phyloP scores from a whole-genome alignment of 164 flowering plant genomes.

The Kingdonia uniflora region DNA sequence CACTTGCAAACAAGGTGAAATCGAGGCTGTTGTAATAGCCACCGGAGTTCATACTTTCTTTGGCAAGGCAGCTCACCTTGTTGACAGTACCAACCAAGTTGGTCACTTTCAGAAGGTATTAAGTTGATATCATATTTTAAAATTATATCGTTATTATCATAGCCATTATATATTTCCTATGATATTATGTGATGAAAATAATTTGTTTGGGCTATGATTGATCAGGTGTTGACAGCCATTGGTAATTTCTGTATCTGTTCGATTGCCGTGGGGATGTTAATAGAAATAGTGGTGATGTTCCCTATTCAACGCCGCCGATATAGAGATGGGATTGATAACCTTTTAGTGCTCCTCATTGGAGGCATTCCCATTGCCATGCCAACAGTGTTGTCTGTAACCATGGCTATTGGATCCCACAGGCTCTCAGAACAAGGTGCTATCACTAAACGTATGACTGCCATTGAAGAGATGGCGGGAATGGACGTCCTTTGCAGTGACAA shows the following conservation, averaged over 20 bases:
- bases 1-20: conserved; percentile 27
- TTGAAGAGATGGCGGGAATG: conserved; percentile 97
- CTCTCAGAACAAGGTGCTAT: conserved; percentile 92
- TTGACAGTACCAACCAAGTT: conserved; percentile 24
- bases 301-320: conserved; percentile 61
- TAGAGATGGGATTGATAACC: conserved; percentile 77
- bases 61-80: conserved; percentile 28
- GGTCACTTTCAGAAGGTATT: conserved; percentile 24
- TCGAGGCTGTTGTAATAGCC: conserved; percentile 26
- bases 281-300: conserved; percentile 71
- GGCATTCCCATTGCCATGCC: conserved; percentile 98
- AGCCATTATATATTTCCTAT: neutral
- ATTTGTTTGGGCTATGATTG: neutral
- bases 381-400: conserved; percentile 83
- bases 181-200: neutral
- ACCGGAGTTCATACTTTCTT: conserved; percentile 29
- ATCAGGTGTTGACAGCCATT: conserved; percentile 11
- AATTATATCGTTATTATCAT: neutral
- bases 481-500: conserved; percentile 95
- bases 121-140: neutral
- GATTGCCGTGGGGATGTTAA: conserved; percentile 57
- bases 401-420: conserved; percentile 94
- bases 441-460: conserved; percentile 98
- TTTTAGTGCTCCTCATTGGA: conserved; percentile 77
- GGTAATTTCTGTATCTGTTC: conserved; percentile 90